These are phyloP conservation scores for Aspergillus quadricinctus DNA, from an alignment of 2,329 filamentous ascomycete species.

Conservation along the genomic window DNA sequence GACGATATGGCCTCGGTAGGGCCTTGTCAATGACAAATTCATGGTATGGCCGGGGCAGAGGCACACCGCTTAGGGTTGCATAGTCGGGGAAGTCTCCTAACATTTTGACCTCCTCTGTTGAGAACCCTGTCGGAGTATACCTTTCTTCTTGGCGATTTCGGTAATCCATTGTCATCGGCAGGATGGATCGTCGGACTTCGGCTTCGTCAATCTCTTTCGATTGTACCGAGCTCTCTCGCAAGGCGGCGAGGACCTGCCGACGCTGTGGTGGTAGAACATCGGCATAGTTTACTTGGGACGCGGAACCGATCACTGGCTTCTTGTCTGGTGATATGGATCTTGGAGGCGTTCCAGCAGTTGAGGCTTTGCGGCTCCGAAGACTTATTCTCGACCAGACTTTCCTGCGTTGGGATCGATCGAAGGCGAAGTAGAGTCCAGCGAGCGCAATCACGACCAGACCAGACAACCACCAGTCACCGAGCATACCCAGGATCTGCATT, in stretches of 20 bases:
- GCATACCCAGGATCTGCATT: constrained; percentile 16
- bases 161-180: constrained; percentile 43
- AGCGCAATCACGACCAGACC: constrained; percentile 19
- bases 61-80: constrained; percentile 67
- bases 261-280: constrained; percentile 51
- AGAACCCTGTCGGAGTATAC: constrained; percentile 66
- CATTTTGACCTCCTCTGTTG: constrained; percentile 62
- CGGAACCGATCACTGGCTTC: constrained; percentile 28
- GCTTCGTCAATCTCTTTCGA: constrained; percentile 26
- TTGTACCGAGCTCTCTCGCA: constrained; percentile 15
- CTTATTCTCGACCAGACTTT: constrained; percentile 38
- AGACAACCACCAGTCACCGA: constrained; percentile 19
- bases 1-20: constrained; percentile 69
- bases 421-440: constrained; percentile 22
- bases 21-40: constrained; percentile 68
- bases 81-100: constrained; percentile 79
- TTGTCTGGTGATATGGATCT: constrained; percentile 51
- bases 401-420: constrained; percentile 32
- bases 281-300: constrained; percentile 37
- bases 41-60: constrained; percentile 59
- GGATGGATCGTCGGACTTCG: constrained; percentile 28
- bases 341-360: constrained; percentile 50
- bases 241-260: constrained; percentile 42
- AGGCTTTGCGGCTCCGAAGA: constrained; percentile 39
- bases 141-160: constrained; percentile 31